Evolutionary conservation across 805 yeast genomes (phyloP), one percentile per base, ranked within the genome.

Genomic region (Yamadazyma endophytica): DNA sequence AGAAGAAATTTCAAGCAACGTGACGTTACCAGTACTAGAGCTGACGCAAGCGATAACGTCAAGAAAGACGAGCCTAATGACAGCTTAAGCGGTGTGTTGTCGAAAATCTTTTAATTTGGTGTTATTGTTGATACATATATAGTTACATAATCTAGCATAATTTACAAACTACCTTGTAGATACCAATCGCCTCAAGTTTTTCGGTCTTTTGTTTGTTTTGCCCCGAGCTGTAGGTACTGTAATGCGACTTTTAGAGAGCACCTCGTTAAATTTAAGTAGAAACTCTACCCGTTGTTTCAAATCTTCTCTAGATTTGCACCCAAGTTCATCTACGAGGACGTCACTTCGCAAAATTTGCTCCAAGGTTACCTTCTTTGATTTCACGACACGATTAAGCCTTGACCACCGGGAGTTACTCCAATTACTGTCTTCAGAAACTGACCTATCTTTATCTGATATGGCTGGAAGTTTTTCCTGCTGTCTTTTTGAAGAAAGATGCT

Each of bases 1-100:
- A 63, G 79, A 46, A 70, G 90, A 51, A 66, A 61, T 13, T 87
- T 87, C 54, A 73, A 71, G 36, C 97, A 89, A 56, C 50, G 87
- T 41, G 70, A 70, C 21, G 81, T 83, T 12, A 62, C 78, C 9
- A 76, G 86, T 6, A 71, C 71, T 11, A 71, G 94, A 45, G 81
- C 86, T 0, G 76, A 71, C 37, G 88, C 85, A 8, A 63, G 68
- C 12, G 54, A 59, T 1, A 52, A 58, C 15, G 60, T 70, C 24
- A 75, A 77, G 40, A 54, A 58, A 16, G 55, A 64, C 12, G 61
- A 54, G 44, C 69, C 56, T 16, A 47, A 58, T 26, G 60, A 57
- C 16, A 68, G 68, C 45, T 46, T 73, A 41, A 50, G 61, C 42
- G 51, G 53, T n/a, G 79, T 79, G 17, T 61, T 80, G 35, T 68